Percentiles rank a stretch among this genome's conserved stretches.
Conservation (phyloP, 2,329 filamentous ascomycete genomes). For the Chrysosporium queenslandicum region DNA sequence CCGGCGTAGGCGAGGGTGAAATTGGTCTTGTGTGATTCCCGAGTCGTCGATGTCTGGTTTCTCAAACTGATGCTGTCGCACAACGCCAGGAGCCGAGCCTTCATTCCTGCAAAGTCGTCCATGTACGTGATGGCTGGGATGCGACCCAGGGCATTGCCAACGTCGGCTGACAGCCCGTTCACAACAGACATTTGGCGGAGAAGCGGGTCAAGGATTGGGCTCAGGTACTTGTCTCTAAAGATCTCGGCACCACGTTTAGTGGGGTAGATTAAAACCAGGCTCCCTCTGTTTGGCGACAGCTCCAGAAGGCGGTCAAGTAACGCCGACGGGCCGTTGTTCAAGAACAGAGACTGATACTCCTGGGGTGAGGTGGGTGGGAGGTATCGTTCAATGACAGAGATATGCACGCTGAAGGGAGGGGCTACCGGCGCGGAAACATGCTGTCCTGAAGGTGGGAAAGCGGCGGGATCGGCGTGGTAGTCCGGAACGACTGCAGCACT, state of each 20-base stretch:
- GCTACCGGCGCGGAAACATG: slow-evolving; percentile 49
- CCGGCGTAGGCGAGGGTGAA: slow-evolving; percentile 43
- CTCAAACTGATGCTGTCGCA: slow-evolving; percentile 28
- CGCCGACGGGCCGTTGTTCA: slow-evolving; percentile 44
- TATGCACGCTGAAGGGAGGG: slow-evolving; percentile 49
- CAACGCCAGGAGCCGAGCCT: slow-evolving; percentile 32
- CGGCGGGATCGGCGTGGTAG: slow-evolving; percentile 39
- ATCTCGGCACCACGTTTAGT: slow-evolving; percentile 48
- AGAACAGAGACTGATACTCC: slow-evolving; percentile 52
- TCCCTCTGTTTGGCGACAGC: slow-evolving; percentile 47
- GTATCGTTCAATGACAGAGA: slow-evolving; percentile 54
- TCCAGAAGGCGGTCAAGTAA: slow-evolving; percentile 53
- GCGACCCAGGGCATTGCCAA: slow-evolving; percentile 45
- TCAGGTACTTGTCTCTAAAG: slow-evolving; percentile 51
- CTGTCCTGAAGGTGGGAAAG: background rate
- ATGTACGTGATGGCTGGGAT: slow-evolving; percentile 46
- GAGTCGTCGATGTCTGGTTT: slow-evolving; percentile 20
- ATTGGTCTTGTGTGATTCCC: slow-evolving; percentile 26
- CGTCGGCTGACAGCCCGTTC: slow-evolving; percentile 48
- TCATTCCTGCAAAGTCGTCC: slow-evolving; percentile 45
- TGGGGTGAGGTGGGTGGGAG: slow-evolving; percentile 52
- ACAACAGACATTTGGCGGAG: slow-evolving; percentile 51
- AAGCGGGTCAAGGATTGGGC: slow-evolving; percentile 51
- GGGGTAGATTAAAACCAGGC: slow-evolving; percentile 54
- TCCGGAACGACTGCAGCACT: slow-evolving; percentile 51